Conservation (phyloP, 2,329 filamentous ascomycete genomes). For the Trematosphaeria pertusa region DNA sequence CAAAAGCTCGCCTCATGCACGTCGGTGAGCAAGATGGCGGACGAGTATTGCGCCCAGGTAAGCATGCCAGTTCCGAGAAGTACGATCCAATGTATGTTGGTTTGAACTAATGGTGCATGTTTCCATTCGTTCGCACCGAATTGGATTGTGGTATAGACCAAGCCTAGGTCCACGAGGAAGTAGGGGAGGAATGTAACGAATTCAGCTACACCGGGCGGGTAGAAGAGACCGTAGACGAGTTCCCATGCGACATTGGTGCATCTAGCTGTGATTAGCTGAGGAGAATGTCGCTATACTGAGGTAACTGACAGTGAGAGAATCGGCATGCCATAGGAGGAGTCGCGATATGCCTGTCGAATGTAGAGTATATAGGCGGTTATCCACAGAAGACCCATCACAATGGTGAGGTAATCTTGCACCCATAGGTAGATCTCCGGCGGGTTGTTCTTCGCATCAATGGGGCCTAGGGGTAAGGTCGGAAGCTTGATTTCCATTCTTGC, state of each 20-base stretch:
- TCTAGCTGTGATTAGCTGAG: not conserved
- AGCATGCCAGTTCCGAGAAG: not conserved
- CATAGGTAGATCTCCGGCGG: not conserved
- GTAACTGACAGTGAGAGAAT: conserved; percentile 50
- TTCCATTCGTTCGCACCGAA: conserved; percentile 53
- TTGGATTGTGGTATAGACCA: conserved; percentile 54
- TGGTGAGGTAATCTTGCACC: conserved; percentile 2
- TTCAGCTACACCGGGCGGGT: conserved; percentile 40
- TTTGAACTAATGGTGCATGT: conserved; percentile 50
- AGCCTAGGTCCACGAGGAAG: conserved; percentile 56
- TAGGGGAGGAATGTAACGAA: conserved; percentile 54
- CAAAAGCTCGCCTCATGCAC: not conserved
- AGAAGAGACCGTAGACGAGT: conserved; percentile 52
- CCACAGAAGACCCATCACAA: conserved; percentile 4
- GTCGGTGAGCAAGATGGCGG: not conserved
- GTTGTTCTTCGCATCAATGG: not conserved
- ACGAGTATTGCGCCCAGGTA: not conserved
- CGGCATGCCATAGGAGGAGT: conserved; percentile 57
- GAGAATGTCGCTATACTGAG: not conserved
- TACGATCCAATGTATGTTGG: conserved; percentile 12
- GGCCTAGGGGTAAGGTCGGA: not conserved
- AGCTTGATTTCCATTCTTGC: not conserved
- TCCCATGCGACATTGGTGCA: conserved; percentile 60
- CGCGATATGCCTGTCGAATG: conserved; percentile 51
- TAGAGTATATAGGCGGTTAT: conserved; percentile 52